Conservation (phyloP, 1,284 basidiomycete genomes). For the Cutaneotrichosporon spelunceum region DNA sequence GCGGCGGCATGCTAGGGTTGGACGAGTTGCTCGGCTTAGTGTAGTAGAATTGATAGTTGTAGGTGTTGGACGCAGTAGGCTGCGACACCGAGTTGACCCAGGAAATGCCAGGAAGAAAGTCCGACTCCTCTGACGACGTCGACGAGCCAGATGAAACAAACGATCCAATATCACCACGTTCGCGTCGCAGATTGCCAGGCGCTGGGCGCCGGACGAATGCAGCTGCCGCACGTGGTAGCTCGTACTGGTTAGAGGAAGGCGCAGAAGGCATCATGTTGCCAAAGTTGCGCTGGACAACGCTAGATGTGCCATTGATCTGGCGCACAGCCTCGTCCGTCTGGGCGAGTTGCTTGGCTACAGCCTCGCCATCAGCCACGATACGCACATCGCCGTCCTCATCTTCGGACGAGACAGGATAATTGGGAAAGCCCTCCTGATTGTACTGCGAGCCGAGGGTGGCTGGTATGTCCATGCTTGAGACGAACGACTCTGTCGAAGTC, state of each 20-base stretch:
- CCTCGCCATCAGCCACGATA: slow-evolving; percentile 21
- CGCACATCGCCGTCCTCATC: slow-evolving; percentile 27
- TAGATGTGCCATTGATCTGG: slow-evolving; percentile 42
- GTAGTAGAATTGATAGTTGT: slow-evolving; percentile 13
- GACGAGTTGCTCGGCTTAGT: slow-evolving; percentile 4
- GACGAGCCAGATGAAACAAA: slow-evolving; percentile 29
- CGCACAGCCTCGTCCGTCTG: slow-evolving; percentile 46
- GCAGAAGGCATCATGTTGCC: slow-evolving; percentile 20
- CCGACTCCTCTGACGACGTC: slow-evolving; percentile 46
- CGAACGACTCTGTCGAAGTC: slow-evolving; percentile 39
- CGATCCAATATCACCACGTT: slow-evolving; percentile 18
- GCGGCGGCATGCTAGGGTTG: slow-evolving; percentile 35
- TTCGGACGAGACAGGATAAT: slow-evolving; percentile 20
- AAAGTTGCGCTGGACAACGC: slow-evolving; percentile 33
- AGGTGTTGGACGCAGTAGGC: slow-evolving; percentile 7
- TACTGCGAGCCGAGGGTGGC: slow-evolving; percentile 42
- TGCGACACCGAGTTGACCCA: slow-evolving; percentile 34
- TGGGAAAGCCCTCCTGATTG: slow-evolving; percentile 45
- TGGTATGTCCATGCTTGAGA: slow-evolving; percentile 24
- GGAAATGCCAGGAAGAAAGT: slow-evolving; percentile 44
- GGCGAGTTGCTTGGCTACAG: slow-evolving; percentile 33
- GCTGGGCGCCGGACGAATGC: slow-evolving; percentile 23
- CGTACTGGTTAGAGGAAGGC: slow-evolving; percentile 21
- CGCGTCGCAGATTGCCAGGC: slow-evolving; percentile 25
- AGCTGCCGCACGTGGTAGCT: slow-evolving; percentile 23